Conservation (phyloP, 495 filamentous ascomycete genomes). For the Chaetomium cochliodes region DNA sequence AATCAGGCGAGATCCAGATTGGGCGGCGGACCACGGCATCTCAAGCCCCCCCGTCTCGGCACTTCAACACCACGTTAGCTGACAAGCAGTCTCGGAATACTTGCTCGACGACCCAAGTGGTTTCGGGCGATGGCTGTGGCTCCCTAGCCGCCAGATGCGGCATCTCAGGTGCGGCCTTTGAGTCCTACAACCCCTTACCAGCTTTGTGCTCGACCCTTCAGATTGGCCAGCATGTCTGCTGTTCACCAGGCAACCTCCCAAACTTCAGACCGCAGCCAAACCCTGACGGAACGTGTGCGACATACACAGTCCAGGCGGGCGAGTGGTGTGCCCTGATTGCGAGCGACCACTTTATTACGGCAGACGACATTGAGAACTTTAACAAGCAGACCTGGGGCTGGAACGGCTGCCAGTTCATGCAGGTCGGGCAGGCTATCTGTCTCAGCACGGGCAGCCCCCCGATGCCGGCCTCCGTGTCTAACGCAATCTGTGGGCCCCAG, state of each 20-base stretch:
- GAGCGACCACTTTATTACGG: slow-evolving; percentile 33
- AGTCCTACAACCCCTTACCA: slow-evolving; percentile 39
- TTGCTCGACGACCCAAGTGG: not conserved
- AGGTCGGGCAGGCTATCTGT: slow-evolving; percentile 42
- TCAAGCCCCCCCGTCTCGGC: no score
- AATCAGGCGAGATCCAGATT: no score
- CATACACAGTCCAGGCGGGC: slow-evolving; percentile 35
- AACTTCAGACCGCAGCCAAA: slow-evolving; percentile 43
- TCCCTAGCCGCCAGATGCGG: slow-evolving; percentile 4
- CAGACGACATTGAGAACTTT: slow-evolving; percentile 35
- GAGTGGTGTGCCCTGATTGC: slow-evolving; percentile 40
- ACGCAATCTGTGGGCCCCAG: slow-evolving; percentile 49
- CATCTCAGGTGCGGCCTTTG: slow-evolving; percentile 36
- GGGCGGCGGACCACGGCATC: no score
- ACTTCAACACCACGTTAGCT: no score
- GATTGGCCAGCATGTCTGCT: slow-evolving; percentile 47
- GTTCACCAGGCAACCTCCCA: slow-evolving; percentile 40
- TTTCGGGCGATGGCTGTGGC: slow-evolving; percentile 39
- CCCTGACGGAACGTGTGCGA: slow-evolving; percentile 44
- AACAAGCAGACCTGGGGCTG: slow-evolving; percentile 55
- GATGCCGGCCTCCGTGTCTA: slow-evolving; percentile 41
- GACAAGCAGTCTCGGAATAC: not conserved
- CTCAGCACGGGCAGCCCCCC: slow-evolving; percentile 49
- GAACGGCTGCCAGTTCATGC: slow-evolving; percentile 45
- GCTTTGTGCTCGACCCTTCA: slow-evolving; percentile 40